phyloP scores from a whole-genome alignment of 352 stramenopile species.

The Globisporangium orthogonon region DNA sequence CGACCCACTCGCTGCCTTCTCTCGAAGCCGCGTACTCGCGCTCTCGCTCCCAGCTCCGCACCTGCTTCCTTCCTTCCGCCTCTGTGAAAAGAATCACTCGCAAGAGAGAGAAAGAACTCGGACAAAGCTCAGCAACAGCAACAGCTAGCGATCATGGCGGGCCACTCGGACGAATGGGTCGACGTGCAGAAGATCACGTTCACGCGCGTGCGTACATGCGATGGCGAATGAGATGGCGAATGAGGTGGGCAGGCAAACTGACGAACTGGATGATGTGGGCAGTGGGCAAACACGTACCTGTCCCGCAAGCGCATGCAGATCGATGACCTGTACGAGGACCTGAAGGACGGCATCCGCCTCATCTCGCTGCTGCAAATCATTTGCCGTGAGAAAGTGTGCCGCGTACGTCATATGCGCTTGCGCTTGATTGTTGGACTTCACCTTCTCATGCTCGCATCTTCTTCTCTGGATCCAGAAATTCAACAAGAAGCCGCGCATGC shows the following conservation, averaged over 20 bases:
- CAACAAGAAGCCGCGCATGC: conserved; percentile 90
- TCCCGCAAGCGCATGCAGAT: conserved; percentile 86
- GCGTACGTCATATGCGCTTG: conserved; percentile 28
- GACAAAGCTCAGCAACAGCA: background rate
- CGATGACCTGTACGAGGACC: conserved; percentile 86
- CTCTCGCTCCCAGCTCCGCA: conserved; percentile 2
- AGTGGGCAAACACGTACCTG: conserved; percentile 90
- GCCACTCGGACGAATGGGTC: conserved; percentile 81
- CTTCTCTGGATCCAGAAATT: conserved; percentile 51
- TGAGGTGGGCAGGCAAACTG: background rate
- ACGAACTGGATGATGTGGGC: background rate
- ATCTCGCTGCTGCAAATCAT: conserved; percentile 88
- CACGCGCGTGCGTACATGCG: conserved; percentile 56
- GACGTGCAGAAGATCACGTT: conserved; percentile 91
- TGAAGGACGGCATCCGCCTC: conserved; percentile 82
- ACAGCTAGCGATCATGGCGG: conserved; percentile 33
- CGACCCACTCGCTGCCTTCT: background rate
- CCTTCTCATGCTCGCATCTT: too few relatives aligned
- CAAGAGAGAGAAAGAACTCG: too few relatives aligned
- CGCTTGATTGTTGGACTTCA: too few relatives aligned
- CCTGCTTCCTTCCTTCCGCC: background rate
- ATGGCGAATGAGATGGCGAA: too few relatives aligned
- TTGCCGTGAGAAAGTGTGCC: conserved; percentile 80
- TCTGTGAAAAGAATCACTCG: too few relatives aligned
- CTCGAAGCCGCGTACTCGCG: conserved; percentile 3